Evolutionary conservation across 805 yeast genomes (phyloP).

Genomic region (Vanderwaltozyma polyspora): DNA sequence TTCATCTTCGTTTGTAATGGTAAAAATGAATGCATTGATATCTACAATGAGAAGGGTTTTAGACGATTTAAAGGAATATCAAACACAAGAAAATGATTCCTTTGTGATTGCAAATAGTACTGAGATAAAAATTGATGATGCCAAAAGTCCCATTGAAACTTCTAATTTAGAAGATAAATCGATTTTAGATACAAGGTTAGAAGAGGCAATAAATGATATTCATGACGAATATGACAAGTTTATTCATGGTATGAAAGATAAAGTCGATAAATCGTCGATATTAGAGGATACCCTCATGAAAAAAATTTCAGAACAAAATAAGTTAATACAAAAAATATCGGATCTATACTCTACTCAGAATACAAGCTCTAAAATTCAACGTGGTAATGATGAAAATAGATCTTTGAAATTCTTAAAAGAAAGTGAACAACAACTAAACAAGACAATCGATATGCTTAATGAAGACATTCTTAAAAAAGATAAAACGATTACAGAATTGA

Average conservation of each 20-base stretch:
- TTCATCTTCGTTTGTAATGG: constrained; percentile 18
- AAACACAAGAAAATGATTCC: constrained; percentile 1
- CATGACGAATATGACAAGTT: constrained; percentile 23
- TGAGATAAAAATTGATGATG: constrained; percentile 3
- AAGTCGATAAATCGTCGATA: constrained; percentile 12
- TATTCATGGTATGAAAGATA: constrained; percentile 15
- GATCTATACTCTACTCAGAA: neutral
- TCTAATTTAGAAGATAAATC: constrained; percentile 4
- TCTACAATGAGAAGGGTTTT: constrained; percentile 11
- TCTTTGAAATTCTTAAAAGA: neutral
- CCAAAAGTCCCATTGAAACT: neutral
- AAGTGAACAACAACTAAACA: neutral
- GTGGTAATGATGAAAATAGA: neutral
- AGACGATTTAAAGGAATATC: constrained; percentile 3
- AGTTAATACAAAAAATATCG: neutral
- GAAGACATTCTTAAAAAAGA: constrained; percentile 9
- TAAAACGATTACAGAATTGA: constrained; percentile 5
- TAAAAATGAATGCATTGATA: constrained; percentile 20
- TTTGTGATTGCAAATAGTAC: constrained; percentile 15
- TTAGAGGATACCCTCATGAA: constrained; percentile 10
- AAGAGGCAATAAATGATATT: constrained; percentile 19
- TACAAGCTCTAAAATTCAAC: neutral
- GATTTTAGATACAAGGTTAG: constrained; percentile 17
- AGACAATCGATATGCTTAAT: neutral
- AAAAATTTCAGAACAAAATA: constrained; percentile 17